phyloP scores from a whole-genome alignment of 2,329 filamentous ascomycete genomes.

The Pseudogymnoascus sp. region DNA sequence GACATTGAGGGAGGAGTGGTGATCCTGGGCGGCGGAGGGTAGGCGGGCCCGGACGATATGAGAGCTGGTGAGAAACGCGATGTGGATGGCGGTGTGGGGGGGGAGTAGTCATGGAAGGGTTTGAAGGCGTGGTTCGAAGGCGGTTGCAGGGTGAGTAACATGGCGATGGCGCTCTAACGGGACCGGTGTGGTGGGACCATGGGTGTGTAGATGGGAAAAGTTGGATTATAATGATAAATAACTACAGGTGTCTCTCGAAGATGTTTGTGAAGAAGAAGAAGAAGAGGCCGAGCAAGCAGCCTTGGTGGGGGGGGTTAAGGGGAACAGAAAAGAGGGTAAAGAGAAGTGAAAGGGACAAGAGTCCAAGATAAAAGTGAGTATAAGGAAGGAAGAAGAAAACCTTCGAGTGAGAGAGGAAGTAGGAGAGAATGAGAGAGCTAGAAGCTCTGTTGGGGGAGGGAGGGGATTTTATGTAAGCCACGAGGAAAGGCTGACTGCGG shows the following conservation, averaged over 20 bases:
- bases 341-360: background rate
- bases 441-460: conserved; percentile 3
- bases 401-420: background rate
- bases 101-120: conserved; percentile 40
- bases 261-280: conserved; percentile 1
- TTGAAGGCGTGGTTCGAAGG: conserved; percentile 38
- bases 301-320: background rate
- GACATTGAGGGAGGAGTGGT: conserved; percentile 54
- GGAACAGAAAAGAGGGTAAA: conserved; percentile 2
- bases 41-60: conserved; percentile 26
- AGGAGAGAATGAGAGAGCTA: conserved; percentile 2
- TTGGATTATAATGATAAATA: conserved; percentile 8
- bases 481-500: background rate
- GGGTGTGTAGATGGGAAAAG: background rate
- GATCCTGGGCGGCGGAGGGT: conserved; percentile 33
- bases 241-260: conserved; percentile 5
- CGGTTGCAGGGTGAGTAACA: conserved; percentile 45
- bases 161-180: conserved; percentile 23
- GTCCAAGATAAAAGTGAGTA: background rate
- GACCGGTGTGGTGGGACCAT: conserved; percentile 5
- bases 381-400: conserved; percentile 1
- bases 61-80: conserved; percentile 34
- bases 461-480: conserved; percentile 7
- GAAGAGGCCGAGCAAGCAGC: background rate
- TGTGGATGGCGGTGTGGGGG: conserved; percentile 31